Conservation (phyloP, 192 early-diverging fungal species). For the Backusella macrospora region DNA sequence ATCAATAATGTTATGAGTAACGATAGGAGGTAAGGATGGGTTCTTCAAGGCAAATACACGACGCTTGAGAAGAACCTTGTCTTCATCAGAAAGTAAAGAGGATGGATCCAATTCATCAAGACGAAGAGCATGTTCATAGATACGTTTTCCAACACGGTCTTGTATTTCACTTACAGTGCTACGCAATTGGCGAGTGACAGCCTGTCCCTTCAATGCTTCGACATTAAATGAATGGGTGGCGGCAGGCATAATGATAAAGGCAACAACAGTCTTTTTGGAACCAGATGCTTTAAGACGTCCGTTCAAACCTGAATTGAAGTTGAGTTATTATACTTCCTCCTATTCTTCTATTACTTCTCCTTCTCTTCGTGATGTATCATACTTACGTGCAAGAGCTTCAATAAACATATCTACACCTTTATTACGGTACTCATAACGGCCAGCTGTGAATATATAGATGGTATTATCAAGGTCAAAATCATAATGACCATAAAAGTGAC, state of each 20-base stretch:
- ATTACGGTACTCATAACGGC: slow-evolving; percentile 96
- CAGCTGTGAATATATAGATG: slow-evolving; percentile 96
- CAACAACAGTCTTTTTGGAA: slow-evolving; percentile 91
- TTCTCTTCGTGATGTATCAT: neutral
- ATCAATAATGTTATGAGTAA: slow-evolving; percentile 95
- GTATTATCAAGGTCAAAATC: slow-evolving; percentile 97
- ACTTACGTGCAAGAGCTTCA: slow-evolving; percentile 85
- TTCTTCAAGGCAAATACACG: slow-evolving; percentile 93
- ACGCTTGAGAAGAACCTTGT: slow-evolving; percentile 90
- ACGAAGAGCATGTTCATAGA: slow-evolving; percentile 83
- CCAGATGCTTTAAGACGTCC: slow-evolving; percentile 75
- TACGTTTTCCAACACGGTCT: slow-evolving; percentile 76
- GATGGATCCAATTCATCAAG: slow-evolving; percentile 74
- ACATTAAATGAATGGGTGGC: slow-evolving; percentile 91
- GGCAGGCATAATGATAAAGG: slow-evolving; percentile 95
- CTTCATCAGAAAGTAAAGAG: slow-evolving; percentile 80
- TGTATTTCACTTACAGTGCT: slow-evolving; percentile 89
- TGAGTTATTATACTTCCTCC: neutral
- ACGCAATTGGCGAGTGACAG: slow-evolving; percentile 92
- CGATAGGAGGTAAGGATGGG: slow-evolving; percentile 86
- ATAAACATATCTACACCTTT: slow-evolving; percentile 98
- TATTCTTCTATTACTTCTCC: neutral
- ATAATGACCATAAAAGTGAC: slow-evolving; percentile 97
- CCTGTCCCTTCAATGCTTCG: slow-evolving; percentile 96
- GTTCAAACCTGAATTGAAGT: slow-evolving; percentile 69